phyloP scores from a whole-genome alignment of 345 rosid species.

The Euphorbia lathyris region DNA sequence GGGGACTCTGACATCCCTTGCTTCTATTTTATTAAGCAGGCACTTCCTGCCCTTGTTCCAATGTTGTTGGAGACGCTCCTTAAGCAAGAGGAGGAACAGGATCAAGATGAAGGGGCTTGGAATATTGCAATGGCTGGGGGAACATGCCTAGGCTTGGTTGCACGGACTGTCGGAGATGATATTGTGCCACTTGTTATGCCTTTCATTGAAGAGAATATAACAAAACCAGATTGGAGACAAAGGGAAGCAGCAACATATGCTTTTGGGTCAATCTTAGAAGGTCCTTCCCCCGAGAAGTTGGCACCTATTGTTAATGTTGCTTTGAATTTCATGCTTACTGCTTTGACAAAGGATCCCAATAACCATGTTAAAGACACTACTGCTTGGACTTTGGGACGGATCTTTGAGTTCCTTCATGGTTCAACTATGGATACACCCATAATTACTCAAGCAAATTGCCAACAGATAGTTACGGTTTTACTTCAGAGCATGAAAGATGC shows the following conservation, averaged over 20 bases:
- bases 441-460: conserved; percentile 66
- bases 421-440: conserved; percentile 58
- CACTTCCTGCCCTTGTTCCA: conserved; percentile 45
- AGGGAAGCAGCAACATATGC: conserved; percentile 54
- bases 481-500: conserved; percentile 71
- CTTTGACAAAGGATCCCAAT: conserved; percentile 42
- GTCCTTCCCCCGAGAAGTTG: conserved; percentile 47
- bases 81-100: conserved; percentile 52
- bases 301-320: conserved; percentile 37
- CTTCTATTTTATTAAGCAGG: conserved; percentile 46
- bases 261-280: conserved; percentile 48
- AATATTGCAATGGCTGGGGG: conserved; percentile 54
- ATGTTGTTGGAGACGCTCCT: conserved; percentile 44
- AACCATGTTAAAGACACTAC: conserved; percentile 53
- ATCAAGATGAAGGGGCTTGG: conserved; percentile 51
- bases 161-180: conserved; percentile 47
- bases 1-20: conserved; percentile 46
- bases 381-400: conserved; percentile 72
- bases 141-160: conserved; percentile 48
- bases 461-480: conserved; percentile 65
- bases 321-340: conserved; percentile 60
- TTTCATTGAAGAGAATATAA: conserved; percentile 42
- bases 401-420: conserved; percentile 74
- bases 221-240: conserved; percentile 51
- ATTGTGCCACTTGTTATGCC: conserved; percentile 46